Percentiles rank a stretch among this genome's conserved stretches.
These are phyloP conservation scores for Daedaleopsis sinensis DNA, from an alignment of 768 basidiomycete genomes.

Conservation along the genomic window DNA sequence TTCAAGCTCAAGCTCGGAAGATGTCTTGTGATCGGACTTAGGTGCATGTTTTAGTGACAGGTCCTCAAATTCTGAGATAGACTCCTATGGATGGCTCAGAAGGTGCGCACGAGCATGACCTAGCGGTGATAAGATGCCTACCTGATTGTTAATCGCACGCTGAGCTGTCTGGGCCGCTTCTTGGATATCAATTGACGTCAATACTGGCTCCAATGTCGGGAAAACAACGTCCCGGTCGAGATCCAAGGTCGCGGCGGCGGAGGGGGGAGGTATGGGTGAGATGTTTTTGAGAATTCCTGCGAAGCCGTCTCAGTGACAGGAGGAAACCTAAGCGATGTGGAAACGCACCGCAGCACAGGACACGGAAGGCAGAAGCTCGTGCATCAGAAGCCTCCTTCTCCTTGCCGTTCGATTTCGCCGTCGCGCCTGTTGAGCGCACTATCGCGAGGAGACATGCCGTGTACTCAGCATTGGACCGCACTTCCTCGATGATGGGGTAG, in stretches of 20 bases:
- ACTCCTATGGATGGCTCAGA: constrained; percentile 37
- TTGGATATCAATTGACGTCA: constrained; percentile 59
- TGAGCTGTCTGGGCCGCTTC: constrained; percentile 53
- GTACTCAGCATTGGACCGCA: constrained; percentile 63
- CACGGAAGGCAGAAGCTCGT: constrained; percentile 54
- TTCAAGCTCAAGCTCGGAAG: constrained; percentile 71
- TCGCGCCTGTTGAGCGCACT: constrained; percentile 40
- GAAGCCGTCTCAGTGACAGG: constrained; percentile 4
- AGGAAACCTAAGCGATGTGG: constrained; percentile 5
- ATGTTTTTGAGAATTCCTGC: constrained; percentile 79
- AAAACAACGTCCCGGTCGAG: constrained; percentile 73
- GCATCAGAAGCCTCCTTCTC: constrained; percentile 49
- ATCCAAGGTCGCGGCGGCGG: constrained; percentile 61
- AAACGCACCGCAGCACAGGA: constrained; percentile 67
- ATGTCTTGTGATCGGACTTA: constrained; percentile 75
- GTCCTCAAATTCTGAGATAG: constrained; percentile 56
- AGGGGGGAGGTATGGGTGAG: constrained; percentile 72
- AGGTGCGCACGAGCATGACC: constrained; percentile 2
- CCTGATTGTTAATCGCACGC: constrained; percentile 55
- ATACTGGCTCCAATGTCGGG: constrained; percentile 68
- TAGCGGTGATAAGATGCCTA: constrained; percentile 30
- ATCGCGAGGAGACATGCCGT: constrained; percentile 68
- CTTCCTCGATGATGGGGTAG: constrained; percentile 63
- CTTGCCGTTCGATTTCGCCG: constrained; percentile 38
- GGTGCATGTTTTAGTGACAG: constrained; percentile 66